These are phyloP conservation scores for Chaetomium strumarium DNA, from an alignment of 2,329 filamentous ascomycete species.

Conservation along the genomic window DNA sequence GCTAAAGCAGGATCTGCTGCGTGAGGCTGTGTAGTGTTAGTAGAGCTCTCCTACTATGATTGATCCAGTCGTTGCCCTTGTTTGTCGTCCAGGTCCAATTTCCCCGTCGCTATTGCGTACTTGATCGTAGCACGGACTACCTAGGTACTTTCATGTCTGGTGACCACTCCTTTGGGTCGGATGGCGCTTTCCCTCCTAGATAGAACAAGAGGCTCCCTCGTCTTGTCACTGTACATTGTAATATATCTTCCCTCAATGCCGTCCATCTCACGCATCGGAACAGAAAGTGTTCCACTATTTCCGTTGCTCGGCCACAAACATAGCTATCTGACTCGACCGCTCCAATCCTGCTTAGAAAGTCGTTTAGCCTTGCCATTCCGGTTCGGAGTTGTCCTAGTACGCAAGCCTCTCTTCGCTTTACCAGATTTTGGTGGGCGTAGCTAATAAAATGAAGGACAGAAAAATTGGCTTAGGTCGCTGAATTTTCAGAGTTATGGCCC, in stretches of 20 bases:
- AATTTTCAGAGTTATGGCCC: too few species aligned
- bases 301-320: background rate
- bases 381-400: too few species aligned
- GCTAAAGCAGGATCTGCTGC: slow-evolving; percentile 8
- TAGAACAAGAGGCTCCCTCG: slow-evolving; percentile 6
- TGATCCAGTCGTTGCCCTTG: background rate
- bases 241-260: background rate
- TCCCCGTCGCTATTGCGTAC: slow-evolving; percentile 9
- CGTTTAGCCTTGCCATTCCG: background rate
- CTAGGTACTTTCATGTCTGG: slow-evolving; percentile 10
- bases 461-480: too few species aligned
- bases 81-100: background rate
- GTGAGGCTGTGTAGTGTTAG: background rate
- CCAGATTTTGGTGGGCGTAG: too few species aligned
- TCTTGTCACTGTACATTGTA: background rate
- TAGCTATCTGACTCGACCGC: background rate
- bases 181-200: slow-evolving; percentile 8
- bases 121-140: slow-evolving; percentile 12
- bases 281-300: slow-evolving; percentile 1
- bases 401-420: too few species aligned
- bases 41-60: background rate
- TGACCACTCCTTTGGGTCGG: slow-evolving; percentile 5
- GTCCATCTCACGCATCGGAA: slow-evolving; percentile 6
- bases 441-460: too few species aligned
- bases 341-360: background rate